Evolutionary conservation across 1,284 basidiomycete species (phyloP).

Genomic region (Rhodotorula sp.): DNA sequence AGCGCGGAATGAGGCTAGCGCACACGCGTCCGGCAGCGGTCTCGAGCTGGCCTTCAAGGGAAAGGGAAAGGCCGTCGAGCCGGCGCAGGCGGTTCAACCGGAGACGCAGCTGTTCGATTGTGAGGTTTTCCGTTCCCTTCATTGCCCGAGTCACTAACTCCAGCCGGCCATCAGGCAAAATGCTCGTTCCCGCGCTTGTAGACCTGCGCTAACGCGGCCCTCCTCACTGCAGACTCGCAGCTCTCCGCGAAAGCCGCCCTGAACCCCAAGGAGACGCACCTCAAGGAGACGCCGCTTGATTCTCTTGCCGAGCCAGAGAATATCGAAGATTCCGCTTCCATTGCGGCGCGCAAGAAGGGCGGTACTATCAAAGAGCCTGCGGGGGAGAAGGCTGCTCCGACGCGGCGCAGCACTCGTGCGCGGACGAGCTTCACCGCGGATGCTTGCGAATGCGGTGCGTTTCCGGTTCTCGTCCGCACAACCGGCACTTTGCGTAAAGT

Average conservation of each 20-base stretch:
- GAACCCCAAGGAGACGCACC: not conserved
- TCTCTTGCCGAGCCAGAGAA: constrained; percentile 15
- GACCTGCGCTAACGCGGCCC: fast-evolving
- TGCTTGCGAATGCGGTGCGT: constrained; percentile 27
- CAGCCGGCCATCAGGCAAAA: too few species aligned
- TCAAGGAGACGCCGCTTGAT: not conserved
- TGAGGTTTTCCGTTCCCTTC: not conserved
- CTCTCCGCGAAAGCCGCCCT: not conserved
- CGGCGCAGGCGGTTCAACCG: not conserved
- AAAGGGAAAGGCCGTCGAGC: not conserved
- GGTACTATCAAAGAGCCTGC: too few species aligned
- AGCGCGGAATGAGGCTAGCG: not conserved
- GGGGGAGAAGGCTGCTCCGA: not conserved
- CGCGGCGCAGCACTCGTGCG: not conserved
- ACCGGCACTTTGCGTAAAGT: too few species aligned
- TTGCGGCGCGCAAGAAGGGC: not conserved
- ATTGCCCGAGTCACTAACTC: not conserved
- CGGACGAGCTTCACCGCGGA: not conserved
- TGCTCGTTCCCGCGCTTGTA: too few species aligned
- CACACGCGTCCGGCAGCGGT: not conserved
- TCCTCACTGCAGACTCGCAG: constrained; percentile 11
- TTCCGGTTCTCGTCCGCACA: not conserved
- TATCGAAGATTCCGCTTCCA: not conserved
- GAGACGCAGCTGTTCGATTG: constrained; percentile 34
- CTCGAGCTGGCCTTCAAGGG: not conserved